Percentiles rank a stretch among this genome's conserved stretches.
Conservation (phyloP, 768 basidiomycete genomes). For the Dictyophora rubrovolvata region DNA sequence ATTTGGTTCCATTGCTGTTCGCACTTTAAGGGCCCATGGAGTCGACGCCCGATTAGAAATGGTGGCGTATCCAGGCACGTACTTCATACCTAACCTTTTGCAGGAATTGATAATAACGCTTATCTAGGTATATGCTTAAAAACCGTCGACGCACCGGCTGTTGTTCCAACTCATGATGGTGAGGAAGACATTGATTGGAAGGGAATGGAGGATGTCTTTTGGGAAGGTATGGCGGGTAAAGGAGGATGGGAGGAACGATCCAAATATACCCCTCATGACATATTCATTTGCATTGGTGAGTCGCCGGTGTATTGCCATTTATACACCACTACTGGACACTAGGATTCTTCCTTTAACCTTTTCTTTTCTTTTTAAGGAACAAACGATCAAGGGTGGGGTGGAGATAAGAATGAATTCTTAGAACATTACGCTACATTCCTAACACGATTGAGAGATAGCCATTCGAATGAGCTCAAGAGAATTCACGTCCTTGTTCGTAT, state of each 20-base stretch:
- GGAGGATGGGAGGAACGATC: background rate
- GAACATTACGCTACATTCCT: conserved; percentile 3
- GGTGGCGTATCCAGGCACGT: background rate
- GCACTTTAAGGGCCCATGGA: background rate
- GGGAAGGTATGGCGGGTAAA: background rate
- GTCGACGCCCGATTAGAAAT: background rate
- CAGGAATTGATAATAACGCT: background rate
- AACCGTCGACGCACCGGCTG: background rate
- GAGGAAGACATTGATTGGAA: background rate
- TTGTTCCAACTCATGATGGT: background rate
- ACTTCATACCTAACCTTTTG: background rate
- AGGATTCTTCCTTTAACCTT: background rate
- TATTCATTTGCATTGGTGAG: background rate
- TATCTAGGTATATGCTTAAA: background rate
- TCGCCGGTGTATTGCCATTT: too few relatives aligned
- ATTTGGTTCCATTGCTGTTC: background rate
- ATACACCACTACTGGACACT: background rate
- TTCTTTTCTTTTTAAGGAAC: background rate
- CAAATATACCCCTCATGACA: background rate
- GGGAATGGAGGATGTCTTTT: conserved; percentile 1
- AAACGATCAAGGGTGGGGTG: background rate
- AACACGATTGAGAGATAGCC: background rate
- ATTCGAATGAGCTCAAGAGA: background rate
- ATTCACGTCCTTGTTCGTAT: conserved; percentile 4
- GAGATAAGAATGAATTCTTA: background rate